Conservation (phyloP, 345 rosid species). For the Camelina laxa region DNA sequence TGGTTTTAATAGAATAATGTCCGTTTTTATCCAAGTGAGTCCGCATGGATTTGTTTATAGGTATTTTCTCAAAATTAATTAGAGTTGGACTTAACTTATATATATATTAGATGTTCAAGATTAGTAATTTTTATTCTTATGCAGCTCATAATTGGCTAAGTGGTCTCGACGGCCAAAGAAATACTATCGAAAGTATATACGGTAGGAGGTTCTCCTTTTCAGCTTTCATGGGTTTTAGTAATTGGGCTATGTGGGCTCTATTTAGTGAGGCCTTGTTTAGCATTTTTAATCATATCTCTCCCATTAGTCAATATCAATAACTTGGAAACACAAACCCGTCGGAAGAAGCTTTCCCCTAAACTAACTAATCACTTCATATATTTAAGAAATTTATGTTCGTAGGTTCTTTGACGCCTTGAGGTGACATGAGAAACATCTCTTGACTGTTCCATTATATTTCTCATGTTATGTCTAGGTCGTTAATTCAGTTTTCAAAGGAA, state of each 20-base stretch:
- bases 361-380: too few species aligned
- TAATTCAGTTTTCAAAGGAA: neutral
- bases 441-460: neutral
- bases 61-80: too few species aligned
- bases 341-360: neutral
- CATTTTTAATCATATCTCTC: neutral
- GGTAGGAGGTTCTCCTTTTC: neutral
- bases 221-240: neutral
- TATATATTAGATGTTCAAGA: too few species aligned
- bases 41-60: too few species aligned
- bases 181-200: neutral
- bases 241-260: neutral
- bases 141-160: neutral
- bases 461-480: neutral
- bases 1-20: too few species aligned
- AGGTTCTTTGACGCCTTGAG: too few species aligned
- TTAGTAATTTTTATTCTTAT: neutral
- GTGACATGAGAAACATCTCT: neutral
- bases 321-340: neutral
- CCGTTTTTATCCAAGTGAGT: too few species aligned
- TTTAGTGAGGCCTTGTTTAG: neutral
- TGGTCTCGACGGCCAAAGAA: neutral
- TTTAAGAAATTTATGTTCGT: too few species aligned
- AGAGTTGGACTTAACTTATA: too few species aligned
- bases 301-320: neutral